Evolutionary conservation across 768 basidiomycete species (phyloP).

Genomic region (Amanita inopinata): DNA sequence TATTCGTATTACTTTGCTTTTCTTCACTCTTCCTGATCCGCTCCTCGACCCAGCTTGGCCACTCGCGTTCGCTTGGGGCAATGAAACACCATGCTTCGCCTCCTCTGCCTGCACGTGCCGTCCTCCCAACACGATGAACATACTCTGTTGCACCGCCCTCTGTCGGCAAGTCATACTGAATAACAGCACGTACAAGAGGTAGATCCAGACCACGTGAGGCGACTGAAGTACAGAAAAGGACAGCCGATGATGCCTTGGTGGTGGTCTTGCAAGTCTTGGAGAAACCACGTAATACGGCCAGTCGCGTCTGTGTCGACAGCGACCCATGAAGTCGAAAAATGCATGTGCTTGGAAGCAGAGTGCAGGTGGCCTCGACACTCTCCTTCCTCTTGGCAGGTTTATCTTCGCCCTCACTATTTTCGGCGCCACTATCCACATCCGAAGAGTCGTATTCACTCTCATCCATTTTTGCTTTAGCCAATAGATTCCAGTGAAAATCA

Average conservation of each 20-base stretch:
- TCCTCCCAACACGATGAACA: constrained; percentile 93
- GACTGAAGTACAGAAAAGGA: constrained; percentile 92
- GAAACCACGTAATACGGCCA: constrained; percentile 78
- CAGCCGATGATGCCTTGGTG: constrained; percentile 37
- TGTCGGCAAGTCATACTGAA: constrained; percentile 96
- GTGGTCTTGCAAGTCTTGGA: constrained; percentile 33
- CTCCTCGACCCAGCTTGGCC: constrained; percentile 84
- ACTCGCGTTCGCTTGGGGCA: constrained; percentile 74
- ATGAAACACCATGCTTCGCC: constrained; percentile 96
- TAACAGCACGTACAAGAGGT: constrained; percentile 85
- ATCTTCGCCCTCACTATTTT: constrained; percentile 13
- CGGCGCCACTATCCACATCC: constrained; percentile 20
- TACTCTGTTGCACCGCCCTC: constrained; percentile 96
- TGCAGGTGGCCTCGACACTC: constrained; percentile 51
- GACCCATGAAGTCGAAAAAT: constrained; percentile 93
- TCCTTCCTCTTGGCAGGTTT: constrained; percentile 20
- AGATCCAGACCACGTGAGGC: constrained; percentile 97
- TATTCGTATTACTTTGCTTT: constrained; percentile 10
- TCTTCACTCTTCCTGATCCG: constrained; percentile 57
- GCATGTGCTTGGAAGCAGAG: constrained; percentile 72
- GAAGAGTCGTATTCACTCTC: constrained; percentile 18
- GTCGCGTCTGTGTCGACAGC: constrained; percentile 69
- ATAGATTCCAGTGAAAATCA: constrained; percentile 88
- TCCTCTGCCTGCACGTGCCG: constrained; percentile 90
- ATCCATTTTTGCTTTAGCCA: constrained; percentile 67